A percentile compares a stretch with the other conserved stretches of the same genome.
These are phyloP conservation scores for Yarrowia phangngaensis DNA, from an alignment of 805 yeast species.

Conservation along the genomic window DNA sequence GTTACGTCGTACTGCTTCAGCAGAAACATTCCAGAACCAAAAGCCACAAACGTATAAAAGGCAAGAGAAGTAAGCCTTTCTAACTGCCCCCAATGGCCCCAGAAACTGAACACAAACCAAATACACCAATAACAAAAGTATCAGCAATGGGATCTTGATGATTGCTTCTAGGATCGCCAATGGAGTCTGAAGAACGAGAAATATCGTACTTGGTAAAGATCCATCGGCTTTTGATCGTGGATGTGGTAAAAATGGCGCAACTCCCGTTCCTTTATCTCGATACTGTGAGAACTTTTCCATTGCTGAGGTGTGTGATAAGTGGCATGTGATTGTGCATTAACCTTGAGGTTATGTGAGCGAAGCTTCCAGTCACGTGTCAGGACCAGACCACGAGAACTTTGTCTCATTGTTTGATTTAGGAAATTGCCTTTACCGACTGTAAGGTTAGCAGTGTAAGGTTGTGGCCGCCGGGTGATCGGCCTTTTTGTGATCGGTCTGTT, in stretches of 20 bases:
- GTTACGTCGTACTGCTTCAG: constrained; percentile 8
- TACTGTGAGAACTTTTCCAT: constrained; percentile 84
- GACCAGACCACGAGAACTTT: no score
- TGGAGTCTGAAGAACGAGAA: constrained; percentile 1
- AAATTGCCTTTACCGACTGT: no score
- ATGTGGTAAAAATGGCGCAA: constrained; percentile 76
- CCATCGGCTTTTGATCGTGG: constrained; percentile 29
- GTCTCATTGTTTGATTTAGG: no score
- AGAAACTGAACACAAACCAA: background rate
- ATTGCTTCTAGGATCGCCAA: background rate
- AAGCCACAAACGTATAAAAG: constrained; percentile 5
- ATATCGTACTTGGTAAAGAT: background rate
- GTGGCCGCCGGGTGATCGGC: no score
- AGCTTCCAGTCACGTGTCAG: no score
- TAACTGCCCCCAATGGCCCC: background rate
- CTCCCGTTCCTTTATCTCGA: constrained; percentile 92
- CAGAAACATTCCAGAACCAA: constrained; percentile 25
- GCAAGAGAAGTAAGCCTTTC: background rate
- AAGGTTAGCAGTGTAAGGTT: no score
- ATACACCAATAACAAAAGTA: constrained; percentile 13
- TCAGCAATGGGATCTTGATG: constrained; percentile 28
- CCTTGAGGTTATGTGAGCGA: no score
- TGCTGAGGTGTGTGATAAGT: no score
- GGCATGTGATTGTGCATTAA: no score
- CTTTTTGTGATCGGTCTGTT: no score